phyloP scores from a whole-genome alignment of 2,329 filamentous ascomycete genomes.

The Botryosphaeria agaves region DNA sequence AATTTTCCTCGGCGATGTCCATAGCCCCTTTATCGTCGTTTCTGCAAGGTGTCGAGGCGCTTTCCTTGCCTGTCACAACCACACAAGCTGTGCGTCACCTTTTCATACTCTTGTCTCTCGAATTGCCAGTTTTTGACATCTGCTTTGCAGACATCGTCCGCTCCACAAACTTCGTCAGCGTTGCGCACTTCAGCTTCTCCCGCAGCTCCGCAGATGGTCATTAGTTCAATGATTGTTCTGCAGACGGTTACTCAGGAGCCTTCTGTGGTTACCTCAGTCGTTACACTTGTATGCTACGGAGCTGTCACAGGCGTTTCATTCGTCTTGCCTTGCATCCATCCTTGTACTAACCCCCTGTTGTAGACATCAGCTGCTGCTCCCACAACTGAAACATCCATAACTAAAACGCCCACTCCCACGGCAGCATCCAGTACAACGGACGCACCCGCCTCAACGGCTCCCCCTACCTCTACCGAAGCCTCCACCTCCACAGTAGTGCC shows the following conservation, averaged over 20 bases:
- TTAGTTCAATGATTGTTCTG: constrained; percentile 11
- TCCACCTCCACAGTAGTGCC: constrained; percentile 4
- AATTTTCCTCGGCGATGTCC: constrained; percentile 4
- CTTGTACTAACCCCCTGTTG: no score
- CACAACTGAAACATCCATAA: neutral
- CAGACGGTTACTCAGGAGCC: constrained; percentile 10
- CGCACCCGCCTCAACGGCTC: neutral
- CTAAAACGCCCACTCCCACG: no score
- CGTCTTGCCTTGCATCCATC: no score
- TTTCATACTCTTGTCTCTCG: no score
- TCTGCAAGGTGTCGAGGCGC: neutral
- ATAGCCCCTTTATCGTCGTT: neutral
- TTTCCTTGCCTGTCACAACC: neutral
- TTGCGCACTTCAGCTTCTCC: no score
- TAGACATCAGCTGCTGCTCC: neutral
- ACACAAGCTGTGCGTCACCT: no score
- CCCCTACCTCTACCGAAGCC: neutral
- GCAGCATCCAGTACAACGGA: no score
- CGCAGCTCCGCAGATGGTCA: constrained; percentile 6
- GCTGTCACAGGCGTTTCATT: no score
- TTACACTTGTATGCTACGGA: constrained; percentile 8
- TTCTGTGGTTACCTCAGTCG: constrained; percentile 6
- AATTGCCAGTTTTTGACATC: constrained; percentile 15
- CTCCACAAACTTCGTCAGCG: constrained; percentile 14
- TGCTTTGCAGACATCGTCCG: constrained; percentile 13